phyloP scores from a whole-genome alignment of 768 basidiomycete genomes.

The Lentinula detonsa region DNA sequence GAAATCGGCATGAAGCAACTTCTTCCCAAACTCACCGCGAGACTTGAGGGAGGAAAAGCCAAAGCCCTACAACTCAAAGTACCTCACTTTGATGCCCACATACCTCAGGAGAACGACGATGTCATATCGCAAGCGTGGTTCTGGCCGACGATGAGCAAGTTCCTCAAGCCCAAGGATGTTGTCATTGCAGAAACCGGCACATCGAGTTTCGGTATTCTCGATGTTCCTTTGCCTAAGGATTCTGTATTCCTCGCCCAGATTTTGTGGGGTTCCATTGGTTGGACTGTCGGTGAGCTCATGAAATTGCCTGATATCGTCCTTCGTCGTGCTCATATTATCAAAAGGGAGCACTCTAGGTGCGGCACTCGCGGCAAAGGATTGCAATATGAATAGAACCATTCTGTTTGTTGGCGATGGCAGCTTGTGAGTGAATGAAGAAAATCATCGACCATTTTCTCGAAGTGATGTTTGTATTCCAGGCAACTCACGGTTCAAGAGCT shows the following conservation, averaged over 20 bases:
- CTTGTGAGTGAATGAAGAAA: constrained; percentile 38
- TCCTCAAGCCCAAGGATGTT: constrained; percentile 49
- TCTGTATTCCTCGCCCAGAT: constrained; percentile 68
- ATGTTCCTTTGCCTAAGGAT: constrained; percentile 71
- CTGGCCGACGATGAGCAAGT: constrained; percentile 53
- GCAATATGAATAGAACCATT: constrained; percentile 58
- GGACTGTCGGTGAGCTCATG: constrained; percentile 58
- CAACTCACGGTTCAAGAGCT: constrained; percentile 81
- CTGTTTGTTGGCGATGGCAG: constrained; percentile 85
- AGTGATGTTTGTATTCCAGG: constrained; percentile 23
- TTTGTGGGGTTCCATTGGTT: constrained; percentile 91
- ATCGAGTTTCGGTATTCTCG: constrained; percentile 79
- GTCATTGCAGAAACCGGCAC: constrained; percentile 70
- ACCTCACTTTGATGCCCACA: constrained; percentile 31
- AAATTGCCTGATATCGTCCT: neutral
- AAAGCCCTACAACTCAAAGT: constrained; percentile 39
- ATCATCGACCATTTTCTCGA: neutral
- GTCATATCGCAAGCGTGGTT: constrained; percentile 60
- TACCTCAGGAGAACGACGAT: constrained; percentile 46
- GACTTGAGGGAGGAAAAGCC: constrained; percentile 35
- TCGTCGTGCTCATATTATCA: neutral
- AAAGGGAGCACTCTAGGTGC: constrained; percentile 66
- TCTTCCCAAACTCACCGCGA: constrained; percentile 64
- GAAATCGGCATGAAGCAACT: constrained; percentile 72
- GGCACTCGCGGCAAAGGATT: constrained; percentile 71